Base-by-base conservation (phyloP, 495 filamentous ascomycete genomes). In the Chaetomium cochliodes region DNA sequence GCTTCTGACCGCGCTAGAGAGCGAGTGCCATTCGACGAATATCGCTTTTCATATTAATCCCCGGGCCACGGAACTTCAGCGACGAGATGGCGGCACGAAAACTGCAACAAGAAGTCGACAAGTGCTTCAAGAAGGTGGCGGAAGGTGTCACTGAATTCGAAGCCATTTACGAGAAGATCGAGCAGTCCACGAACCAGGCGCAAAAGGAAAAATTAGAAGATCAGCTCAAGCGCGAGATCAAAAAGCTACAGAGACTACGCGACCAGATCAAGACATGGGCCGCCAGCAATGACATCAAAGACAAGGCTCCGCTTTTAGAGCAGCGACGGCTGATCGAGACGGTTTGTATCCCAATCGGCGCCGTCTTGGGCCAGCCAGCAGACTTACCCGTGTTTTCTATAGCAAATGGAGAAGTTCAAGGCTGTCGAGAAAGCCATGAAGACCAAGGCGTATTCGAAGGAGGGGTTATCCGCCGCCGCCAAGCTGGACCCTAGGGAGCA, bases 371-470 rank as follows among this genome's bases (percentile, higher is more conserved):
- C 69, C 55, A 58, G 44, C 64, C 46, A 59, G 55, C 54, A 52
- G 53, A 46, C 54, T 59, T 64, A 59, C 54, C 55, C 22, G 55
- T 60, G 9, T 58, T 76, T 65, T 75, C 23, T 52, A 70, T 78
- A 97, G 96, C 92, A 96, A 88, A 98, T 98, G 94, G 94, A 98
- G 79, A 91, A 90, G 70, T 98, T 98, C 86, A 98, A 98, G 82
- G 93, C 92, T 26, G 94, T 98, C n/a, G 94, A 98, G 79, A 98
- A 98, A 81, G 94, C 97, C 76, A 98, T 98, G 93, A 98, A 98
- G 81, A 98, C 94, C 54, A 98, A 98, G 78, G 93, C 94, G 63
- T 98, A 96, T 76, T 98, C 96, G 46, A 98, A 98, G 83, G 96
- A 97, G 78, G 94, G 94, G 42, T 78, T 98, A 52, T 91, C 89